Evolutionary conservation across 2,329 filamentous ascomycete genomes (phyloP), one percentile per base, ranked within the genome.

Genomic region (Sordariomycetes sp.): DNA sequence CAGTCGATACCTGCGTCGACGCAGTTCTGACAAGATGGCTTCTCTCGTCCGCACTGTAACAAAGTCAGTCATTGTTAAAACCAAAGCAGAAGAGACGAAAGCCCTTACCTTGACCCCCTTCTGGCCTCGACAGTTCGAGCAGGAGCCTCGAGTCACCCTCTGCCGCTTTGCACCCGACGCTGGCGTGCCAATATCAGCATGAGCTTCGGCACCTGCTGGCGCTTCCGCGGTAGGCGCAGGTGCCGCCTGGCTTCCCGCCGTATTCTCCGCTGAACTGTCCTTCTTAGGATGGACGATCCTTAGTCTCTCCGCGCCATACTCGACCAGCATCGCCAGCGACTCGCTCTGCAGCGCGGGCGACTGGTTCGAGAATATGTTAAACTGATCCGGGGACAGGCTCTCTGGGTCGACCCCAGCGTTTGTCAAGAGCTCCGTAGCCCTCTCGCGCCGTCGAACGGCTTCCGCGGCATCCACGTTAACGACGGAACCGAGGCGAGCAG

Each of bases 321-420:
- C 76, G 0, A 74, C 72, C 12, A 83, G 70, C 78, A 84, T 79
- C 1, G 70, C 72, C 15, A 84, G 66, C 0, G 80, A 83, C 56
- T 78, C 73, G 56, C 70, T 68, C 61, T 83, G 80, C 6, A 82
- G 65, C 2, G 76, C 72, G 0, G 79, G 78, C 0, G 79, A 75
- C 65, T 84, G 80, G 57, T 84, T 83, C 10, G 79, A 72, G 61
- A 84, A 81, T 17, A 82, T 83, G 61, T 70, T 75, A 60, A 83
- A 80, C 62, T 83, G 80, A 52, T 82, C 79, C 3, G 66, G 60
- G 0, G 76, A 79, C 10, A 83, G 67, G 0, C 78, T 76, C 2
- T 69, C 67, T 1, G 77, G 78, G 42, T 80, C 74, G n/a, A 83
- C 72, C 4, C 70, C 72, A n/a, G 68, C 72, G 1, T 71, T 70